Evolutionary conservation across 306 rosid species (phyloP), one percentile per base, ranked within the genome.

Genomic region (Dalbergia cultrata): DNA sequence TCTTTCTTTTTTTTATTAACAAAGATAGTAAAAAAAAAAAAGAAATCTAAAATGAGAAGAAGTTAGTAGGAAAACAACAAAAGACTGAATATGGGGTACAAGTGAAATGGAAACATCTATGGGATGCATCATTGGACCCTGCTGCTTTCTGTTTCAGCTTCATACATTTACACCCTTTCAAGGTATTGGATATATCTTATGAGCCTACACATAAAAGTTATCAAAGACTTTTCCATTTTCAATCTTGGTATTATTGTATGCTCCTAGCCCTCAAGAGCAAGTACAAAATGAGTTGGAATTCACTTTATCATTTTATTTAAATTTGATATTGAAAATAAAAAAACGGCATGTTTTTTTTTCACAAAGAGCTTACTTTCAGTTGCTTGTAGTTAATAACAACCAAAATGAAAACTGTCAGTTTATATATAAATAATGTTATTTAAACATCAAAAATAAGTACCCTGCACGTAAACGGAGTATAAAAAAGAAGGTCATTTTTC

Each of bases 141-240:
- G 41, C 39, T 33, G 58, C 83, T 31, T 67, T 60, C 37, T 60
- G 16, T 79, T 67, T 67, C 75, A 65, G 57, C 69, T 70, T 58
- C 82, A 52, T 14, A 62, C 54, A 76, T 19, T 6, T 33, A 81
- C 75, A 67, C 21, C 62, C 35, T 31, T 56, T 58, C 45, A 77
- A 49, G 64, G 64, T 47, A 43, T 14, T 54, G 58, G 33, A 58
- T 22, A 60, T 61, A 70, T 80, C 57, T 22, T 76, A 18, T 71
- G 19, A 34, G 52, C 45, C 70, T 45, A 54, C 63, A 43, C 69
- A 64, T n/a, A 50, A 72, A 54, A 72, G 49, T 34, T 52, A 57
- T 58, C 59, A 31, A 31, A 26, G 13, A 13, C 34, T 72, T 70
- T 76, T 59, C 45, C 52, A 78, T 72, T 66, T 78, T 79, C 76